Evolutionary conservation across 202 grass and related monocot species (phyloP), one percentile per base, ranked within the genome.

Genomic region (Digitaria exilis): DNA sequence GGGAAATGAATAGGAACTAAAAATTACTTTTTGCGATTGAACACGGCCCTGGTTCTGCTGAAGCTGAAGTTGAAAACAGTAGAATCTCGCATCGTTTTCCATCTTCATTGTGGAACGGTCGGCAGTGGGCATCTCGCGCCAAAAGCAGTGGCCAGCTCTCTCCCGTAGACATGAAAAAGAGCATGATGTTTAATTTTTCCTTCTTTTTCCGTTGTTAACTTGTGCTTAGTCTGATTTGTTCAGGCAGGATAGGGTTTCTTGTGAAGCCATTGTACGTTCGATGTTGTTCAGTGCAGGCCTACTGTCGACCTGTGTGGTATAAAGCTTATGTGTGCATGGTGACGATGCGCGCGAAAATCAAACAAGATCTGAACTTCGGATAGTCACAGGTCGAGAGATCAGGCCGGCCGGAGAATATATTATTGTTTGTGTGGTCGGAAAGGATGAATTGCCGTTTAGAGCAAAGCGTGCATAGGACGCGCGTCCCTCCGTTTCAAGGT

Each of bases 391-490:
- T 16, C 44, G 39, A 17, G 0, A 5, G 16, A 58, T 34, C 16
- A 39, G 7, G 37, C 6, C 35, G 35, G 35, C 35, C 35, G 56
- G 3, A 37, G 64, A 70, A 43, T 35, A 78, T 69, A 70, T 32
- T 35, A 78, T 69, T 44, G 7, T 62, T 62, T 71, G 58, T 30
- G 75, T 79, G 84, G 84, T 82, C 76, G 87, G 87, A 90, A 87
- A 82, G 73, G 50, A 76, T 37, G 78, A 89, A 10, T 71, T 85
- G 22, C 78, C 78, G 26, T 1, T 14, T 56, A 37, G 8, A 19
- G 64, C 3, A 68, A 87, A 78, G 81, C 90, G 77, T 89, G 89
- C 34, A 64, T 4, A 44, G 16, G 26, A 92, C 77, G 76, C 84
- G 13, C 12, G 6, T n/a, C n/a, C n/a, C n/a, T n/a, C n/a, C n/a